Percentiles rank a stretch among this genome's conserved stretches.
These are phyloP conservation scores for Pyricularia sp. DNA, from an alignment of 2,329 filamentous ascomycete species.

Conservation along the genomic window DNA sequence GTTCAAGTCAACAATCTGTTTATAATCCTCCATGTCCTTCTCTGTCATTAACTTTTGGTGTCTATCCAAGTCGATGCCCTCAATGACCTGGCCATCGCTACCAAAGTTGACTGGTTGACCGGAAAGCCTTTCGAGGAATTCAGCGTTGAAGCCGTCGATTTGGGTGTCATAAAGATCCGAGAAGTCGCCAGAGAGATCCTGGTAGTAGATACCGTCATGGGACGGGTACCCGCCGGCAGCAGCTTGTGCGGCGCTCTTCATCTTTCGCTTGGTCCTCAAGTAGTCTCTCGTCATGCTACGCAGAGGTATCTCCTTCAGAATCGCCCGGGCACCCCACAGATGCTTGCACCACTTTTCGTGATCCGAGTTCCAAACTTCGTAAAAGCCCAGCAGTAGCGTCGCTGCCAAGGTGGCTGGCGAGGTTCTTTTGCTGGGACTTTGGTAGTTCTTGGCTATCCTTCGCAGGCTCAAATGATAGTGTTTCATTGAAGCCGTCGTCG, in stretches of 20 bases:
- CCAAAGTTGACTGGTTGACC: constrained; percentile 28
- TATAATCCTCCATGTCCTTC: constrained; percentile 68
- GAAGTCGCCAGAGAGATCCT: neutral
- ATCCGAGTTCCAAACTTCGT: constrained; percentile 90
- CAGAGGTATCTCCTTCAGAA: constrained; percentile 77
- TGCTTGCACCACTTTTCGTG: constrained; percentile 96
- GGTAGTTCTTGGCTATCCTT: constrained; percentile 66
- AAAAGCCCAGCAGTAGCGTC: constrained; percentile 77
- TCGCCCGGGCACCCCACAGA: constrained; percentile 70
- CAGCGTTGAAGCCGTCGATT: constrained; percentile 29
- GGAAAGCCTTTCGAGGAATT: constrained; percentile 30
- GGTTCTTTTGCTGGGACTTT: constrained; percentile 56
- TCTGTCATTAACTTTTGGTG: constrained; percentile 22
- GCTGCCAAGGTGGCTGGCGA: constrained; percentile 81
- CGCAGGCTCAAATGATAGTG: constrained; percentile 86
- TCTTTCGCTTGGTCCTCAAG: constrained; percentile 46
- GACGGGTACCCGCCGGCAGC: neutral
- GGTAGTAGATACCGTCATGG: neutral
- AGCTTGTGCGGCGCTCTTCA: neutral
- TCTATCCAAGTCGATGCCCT: neutral
- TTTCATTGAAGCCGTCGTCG: constrained; percentile 72
- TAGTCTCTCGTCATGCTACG: constrained; percentile 62
- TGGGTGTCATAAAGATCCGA: neutral
- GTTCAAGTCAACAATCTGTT: constrained; percentile 75
- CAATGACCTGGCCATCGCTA: constrained; percentile 22